Evolutionary conservation across 139 green algal species (phyloP).

Genomic region (Mychonastes homosphaera): DNA sequence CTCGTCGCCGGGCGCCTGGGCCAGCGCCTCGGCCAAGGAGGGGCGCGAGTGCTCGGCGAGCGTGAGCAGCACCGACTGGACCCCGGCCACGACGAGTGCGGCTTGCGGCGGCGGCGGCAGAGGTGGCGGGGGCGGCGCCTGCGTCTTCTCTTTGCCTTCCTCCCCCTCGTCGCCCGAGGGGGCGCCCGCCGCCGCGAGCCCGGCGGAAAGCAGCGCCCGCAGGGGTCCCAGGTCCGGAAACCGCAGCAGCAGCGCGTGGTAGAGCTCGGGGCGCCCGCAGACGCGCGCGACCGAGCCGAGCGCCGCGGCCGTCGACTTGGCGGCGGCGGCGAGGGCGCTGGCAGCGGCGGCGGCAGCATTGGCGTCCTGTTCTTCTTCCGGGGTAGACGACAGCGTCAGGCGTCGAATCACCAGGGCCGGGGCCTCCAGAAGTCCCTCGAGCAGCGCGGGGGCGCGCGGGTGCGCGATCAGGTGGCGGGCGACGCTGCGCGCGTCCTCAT

Average conservation of each 20-base stretch:
- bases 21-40: too few relatives aligned
- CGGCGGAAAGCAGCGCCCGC: constrained; percentile 7
- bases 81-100: background rate
- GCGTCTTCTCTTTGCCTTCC: constrained; percentile 2
- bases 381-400: too few relatives aligned
- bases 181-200: background rate
- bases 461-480: too few relatives aligned
- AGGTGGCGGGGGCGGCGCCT: background rate
- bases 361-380: constrained; percentile 9
- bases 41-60: too few relatives aligned
- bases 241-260: constrained; percentile 11
- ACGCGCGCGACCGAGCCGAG: constrained; percentile 7
- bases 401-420: too few relatives aligned
- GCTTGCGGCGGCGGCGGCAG: constrained; percentile 4
- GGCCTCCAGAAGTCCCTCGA: too few relatives aligned
- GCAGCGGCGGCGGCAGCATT: background rate
- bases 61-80: background rate
- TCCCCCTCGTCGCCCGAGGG: background rate
- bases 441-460: too few relatives aligned
- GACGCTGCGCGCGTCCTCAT: too few relatives aligned
- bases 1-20: too few relatives aligned
- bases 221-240: background rate
- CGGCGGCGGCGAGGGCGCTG: background rate
- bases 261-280: constrained; percentile 3
- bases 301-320: constrained; percentile 1